phyloP scores from a whole-genome alignment of 177 flowering plant genomes.

The Tripterygium wilfordii region DNA sequence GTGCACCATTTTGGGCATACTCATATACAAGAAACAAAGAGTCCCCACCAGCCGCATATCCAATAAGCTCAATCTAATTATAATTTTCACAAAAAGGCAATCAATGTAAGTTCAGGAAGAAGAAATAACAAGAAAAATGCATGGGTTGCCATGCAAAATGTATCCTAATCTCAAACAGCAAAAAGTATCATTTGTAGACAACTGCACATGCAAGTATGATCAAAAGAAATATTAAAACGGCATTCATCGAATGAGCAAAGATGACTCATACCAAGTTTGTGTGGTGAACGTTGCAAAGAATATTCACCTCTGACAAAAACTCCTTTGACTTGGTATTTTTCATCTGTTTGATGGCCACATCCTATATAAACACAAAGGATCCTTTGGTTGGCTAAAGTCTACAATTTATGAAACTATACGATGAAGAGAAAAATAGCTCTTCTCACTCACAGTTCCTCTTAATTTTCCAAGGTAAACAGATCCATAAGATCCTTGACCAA shows the following conservation, averaged over 20 bases:
- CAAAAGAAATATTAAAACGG: no score
- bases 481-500: slow-evolving; percentile 39
- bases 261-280: slow-evolving; percentile 23
- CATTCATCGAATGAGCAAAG: neutral
- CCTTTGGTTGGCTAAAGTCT: neutral
- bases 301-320: slow-evolving; percentile 32
- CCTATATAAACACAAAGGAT: slow-evolving; percentile 13
- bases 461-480: slow-evolving; percentile 27
- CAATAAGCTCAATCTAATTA: slow-evolving; percentile 27
- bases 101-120: neutral
- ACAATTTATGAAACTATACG: neutral
- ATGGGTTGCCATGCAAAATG: no score
- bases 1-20: slow-evolving; percentile 35
- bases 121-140: neutral
- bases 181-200: no score
- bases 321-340: slow-evolving; percentile 36
- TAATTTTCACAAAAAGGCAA: neutral
- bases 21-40: slow-evolving; percentile 38
- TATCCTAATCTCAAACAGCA: no score
- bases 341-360: slow-evolving; percentile 42
- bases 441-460: slow-evolving; percentile 20
- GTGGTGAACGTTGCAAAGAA: slow-evolving; percentile 33
- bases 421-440: neutral
- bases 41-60: slow-evolving; percentile 38
- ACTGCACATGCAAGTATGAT: no score